Base-by-base conservation (phyloP, 495 filamentous ascomycete species). In the Usnea hakonensis region DNA sequence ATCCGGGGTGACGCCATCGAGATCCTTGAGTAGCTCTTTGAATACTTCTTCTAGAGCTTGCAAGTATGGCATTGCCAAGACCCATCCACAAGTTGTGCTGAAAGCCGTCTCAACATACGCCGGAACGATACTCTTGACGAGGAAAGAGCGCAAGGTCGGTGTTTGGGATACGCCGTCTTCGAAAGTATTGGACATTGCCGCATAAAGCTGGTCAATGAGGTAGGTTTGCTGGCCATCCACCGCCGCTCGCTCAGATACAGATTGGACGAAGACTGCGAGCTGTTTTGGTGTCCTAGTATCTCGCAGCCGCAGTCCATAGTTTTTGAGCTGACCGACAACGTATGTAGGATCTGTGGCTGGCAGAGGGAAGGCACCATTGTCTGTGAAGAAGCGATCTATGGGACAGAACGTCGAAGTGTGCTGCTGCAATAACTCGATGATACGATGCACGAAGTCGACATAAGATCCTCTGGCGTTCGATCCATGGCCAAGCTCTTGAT, bases 311-410 rank as follows among this genome's bases (percentile, higher is more conserved):
- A 83, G 75, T 17, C 79, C 84, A 62, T 88, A 90, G 60, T 83
- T 78, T 65, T 82, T 84, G 58, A 90, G 73, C 61, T 79, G 78
- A 11, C 85, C 87, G 23, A 88, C 82, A 37, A 90, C 84, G 71
- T 90, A 90, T 1, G 77, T 81, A 5, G 87, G 87, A 64, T 90
- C 87, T 0, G 71, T 75, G 23, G 78, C 77, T 19, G 87, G 87
- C 36, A 89, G 72, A 8, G 87, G 87, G 70, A 90, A 90, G 0
- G 80, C 72, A 30, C 77, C 69, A 11, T 84, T 81, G 61, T 90
- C 81, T 3, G 81, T 88, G 74, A 90, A 90, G 77, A 86, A 90
- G 4, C 71, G 69, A 62, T 88, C 83, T 52, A 90, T 78, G 0
- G 77, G 75, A 64, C 79, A 80, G 32, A 90, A 85, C 54, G 85